These are phyloP conservation scores for Earliella scabrosa DNA, from an alignment of 1,284 basidiomycete genomes.

Conservation along the genomic window DNA sequence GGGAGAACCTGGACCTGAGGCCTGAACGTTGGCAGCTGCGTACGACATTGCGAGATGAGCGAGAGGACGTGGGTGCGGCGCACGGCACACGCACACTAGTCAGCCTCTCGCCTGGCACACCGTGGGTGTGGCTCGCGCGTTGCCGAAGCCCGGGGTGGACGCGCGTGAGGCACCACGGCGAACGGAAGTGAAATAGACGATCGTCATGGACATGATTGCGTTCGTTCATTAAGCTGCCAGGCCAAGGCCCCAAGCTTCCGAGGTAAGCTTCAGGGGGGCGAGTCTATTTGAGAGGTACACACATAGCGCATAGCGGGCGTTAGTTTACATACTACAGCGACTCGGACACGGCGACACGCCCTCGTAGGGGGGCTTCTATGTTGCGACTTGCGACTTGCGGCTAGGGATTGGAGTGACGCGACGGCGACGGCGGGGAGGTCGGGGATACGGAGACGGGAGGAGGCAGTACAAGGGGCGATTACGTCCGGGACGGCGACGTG, in stretches of 20 bases:
- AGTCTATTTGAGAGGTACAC: constrained; percentile 1
- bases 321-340: not conserved
- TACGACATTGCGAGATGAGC: too few relatives aligned
- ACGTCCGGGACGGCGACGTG: not conserved
- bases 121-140: constrained; percentile 1
- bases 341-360: too few relatives aligned
- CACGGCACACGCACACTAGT: too few relatives aligned
- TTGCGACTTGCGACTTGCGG: too few relatives aligned
- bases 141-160: not conserved
- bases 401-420: not conserved
- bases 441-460: not conserved
- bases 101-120: not conserved
- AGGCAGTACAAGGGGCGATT: not conserved
- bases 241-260: not conserved
- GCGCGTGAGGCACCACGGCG: not conserved
- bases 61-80: too few relatives aligned
- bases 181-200: not conserved
- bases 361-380: too few relatives aligned
- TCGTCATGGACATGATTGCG: not conserved
- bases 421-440: not conserved
- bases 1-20: too few relatives aligned
- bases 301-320: not conserved
- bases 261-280: not conserved
- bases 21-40: too few relatives aligned
- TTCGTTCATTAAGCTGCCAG: not conserved